Conservation (phyloP, 495 filamentous ascomycete genomes). For the Pseudoneurospora amorphoporcata region DNA sequence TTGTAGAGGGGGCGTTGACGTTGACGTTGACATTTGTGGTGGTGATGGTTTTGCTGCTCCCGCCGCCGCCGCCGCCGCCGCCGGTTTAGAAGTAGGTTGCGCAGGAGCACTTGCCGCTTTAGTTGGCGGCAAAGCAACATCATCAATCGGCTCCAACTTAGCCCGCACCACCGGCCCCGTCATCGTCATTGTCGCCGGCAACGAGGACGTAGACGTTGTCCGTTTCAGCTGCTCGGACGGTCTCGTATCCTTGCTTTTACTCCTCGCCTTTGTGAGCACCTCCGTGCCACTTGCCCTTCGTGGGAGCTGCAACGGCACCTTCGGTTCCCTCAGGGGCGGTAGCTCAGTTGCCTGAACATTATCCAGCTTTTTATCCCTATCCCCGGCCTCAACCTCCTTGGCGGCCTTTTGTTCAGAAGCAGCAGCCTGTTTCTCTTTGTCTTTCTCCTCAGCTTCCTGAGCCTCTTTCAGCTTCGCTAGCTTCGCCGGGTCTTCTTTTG, state of each 20-base stretch:
- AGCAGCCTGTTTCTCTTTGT: background rate
- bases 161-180: background rate
- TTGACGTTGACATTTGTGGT: background rate
- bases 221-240: background rate
- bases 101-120: background rate
- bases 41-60: background rate
- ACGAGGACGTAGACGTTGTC: background rate
- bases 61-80: background rate
- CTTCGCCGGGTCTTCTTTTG: slow-evolving; percentile 2
- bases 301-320: background rate
- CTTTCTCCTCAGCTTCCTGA: background rate
- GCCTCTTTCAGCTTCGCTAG: slow-evolving; percentile 4
- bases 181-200: background rate
- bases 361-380: background rate
- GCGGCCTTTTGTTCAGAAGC: background rate
- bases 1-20: background rate
- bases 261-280: background rate
- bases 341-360: background rate
- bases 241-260: background rate
- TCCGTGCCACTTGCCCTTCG: background rate
- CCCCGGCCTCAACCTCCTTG: background rate
- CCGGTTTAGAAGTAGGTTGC: background rate
- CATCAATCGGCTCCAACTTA: background rate
- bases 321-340: background rate
- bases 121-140: background rate